These are phyloP conservation scores for Collybia sordida DNA, from an alignment of 768 basidiomycete genomes.

Conservation along the genomic window DNA sequence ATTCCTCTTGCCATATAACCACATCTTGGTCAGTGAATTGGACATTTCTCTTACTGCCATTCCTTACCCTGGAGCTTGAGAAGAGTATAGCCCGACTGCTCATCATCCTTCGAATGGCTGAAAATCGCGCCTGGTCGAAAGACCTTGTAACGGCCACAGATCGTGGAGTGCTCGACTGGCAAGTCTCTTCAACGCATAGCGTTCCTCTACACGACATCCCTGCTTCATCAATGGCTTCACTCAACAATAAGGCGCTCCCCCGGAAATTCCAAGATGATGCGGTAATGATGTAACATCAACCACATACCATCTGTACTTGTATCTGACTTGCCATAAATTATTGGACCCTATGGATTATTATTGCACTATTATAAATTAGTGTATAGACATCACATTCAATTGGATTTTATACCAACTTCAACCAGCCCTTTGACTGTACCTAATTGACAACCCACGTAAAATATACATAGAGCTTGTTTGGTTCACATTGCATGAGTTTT, in stretches of 20 bases:
- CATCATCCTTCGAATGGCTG: conserved; percentile 19
- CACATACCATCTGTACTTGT: background rate
- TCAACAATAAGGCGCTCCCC: conserved; percentile 5
- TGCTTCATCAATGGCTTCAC: conserved; percentile 4
- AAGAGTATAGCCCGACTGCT: conserved; percentile 19
- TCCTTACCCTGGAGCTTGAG: background rate
- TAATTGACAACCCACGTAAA: too few relatives aligned
- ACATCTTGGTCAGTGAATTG: conserved; percentile 26
- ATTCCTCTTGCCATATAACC: conserved; percentile 30
- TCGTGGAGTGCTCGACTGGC: conserved; percentile 19
- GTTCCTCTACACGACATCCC: conserved; percentile 16
- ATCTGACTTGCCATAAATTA: too few relatives aligned
- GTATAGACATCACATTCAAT: too few relatives aligned
- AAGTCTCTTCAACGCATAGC: conserved; percentile 20
- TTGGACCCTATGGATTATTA: too few relatives aligned
- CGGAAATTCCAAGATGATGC: conserved; percentile 6
- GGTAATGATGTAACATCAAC: background rate
- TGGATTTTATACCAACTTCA: too few relatives aligned
- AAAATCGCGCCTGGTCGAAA: conserved; percentile 21
- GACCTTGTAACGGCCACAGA: conserved; percentile 16
- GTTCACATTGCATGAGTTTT: too few relatives aligned
- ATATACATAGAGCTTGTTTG: too few relatives aligned
- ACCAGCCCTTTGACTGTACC: too few relatives aligned
- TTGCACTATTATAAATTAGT: too few relatives aligned
- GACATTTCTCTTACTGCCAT: background rate